Evolutionary conservation across 2,329 filamentous ascomycete species (phyloP).

Genomic region (Clonostachys solani): DNA sequence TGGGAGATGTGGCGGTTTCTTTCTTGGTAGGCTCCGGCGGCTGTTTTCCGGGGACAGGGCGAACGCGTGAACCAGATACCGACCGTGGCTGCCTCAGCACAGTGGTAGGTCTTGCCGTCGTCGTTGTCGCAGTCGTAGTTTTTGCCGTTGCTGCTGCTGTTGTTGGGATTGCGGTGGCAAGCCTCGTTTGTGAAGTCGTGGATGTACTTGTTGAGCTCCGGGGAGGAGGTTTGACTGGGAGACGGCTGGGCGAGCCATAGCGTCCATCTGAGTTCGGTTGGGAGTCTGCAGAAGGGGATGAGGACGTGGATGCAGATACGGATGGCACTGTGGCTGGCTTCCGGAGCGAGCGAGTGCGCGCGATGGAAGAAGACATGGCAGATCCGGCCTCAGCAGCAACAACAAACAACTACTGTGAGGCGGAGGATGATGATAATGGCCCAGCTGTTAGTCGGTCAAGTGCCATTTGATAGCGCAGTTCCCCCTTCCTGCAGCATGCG

Average conservation of each 20-base stretch:
- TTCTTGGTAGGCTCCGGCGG: slow-evolving; percentile 5
- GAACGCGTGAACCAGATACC: not conserved
- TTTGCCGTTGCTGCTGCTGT: not conserved
- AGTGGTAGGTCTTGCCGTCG: slow-evolving; percentile 2
- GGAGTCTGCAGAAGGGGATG: slow-evolving; percentile 7
- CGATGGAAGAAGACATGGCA: slow-evolving; percentile 23
- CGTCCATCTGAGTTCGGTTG: slow-evolving; percentile 17
- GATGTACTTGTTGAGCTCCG: slow-evolving; percentile 19
- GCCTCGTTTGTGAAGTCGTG: not conserved
- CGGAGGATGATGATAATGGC: too few relatives aligned
- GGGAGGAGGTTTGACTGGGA: slow-evolving; percentile 40
- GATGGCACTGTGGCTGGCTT: slow-evolving; percentile 23
- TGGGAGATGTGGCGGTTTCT: slow-evolving; percentile 6
- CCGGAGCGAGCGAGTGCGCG: slow-evolving; percentile 44
- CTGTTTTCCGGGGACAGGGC: not conserved
- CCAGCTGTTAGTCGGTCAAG: too few relatives aligned
- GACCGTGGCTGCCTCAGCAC: not conserved
- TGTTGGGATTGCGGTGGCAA: not conserved
- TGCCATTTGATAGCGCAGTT: too few relatives aligned
- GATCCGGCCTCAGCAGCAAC: too few relatives aligned
- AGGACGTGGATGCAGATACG: slow-evolving; percentile 2
- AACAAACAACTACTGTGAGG: too few relatives aligned
- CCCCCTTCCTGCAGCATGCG: too few relatives aligned
- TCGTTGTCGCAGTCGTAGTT: not conserved
- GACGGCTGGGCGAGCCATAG: slow-evolving; percentile 41